Conservation (phyloP, 805 yeast species). For the Lipomyces kockii region DNA sequence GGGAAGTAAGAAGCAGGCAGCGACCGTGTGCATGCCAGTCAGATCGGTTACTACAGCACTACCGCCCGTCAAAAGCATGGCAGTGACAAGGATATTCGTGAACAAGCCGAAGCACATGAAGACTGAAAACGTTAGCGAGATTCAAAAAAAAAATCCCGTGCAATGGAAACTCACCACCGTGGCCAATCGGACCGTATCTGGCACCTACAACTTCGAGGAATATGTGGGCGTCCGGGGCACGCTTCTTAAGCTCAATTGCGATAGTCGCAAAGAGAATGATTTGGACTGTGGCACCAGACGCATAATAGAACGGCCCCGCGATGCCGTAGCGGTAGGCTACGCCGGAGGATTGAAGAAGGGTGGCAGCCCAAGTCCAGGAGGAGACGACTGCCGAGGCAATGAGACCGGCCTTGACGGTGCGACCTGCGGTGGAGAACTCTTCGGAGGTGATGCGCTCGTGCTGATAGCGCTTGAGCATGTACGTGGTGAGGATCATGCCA, state of each 20-base stretch:
- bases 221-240: constrained; percentile 92
- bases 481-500: constrained; percentile 43
- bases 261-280: constrained; percentile 82
- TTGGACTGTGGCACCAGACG: constrained; percentile 90
- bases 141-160: neutral
- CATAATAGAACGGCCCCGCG: constrained; percentile 76
- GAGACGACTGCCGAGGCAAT: constrained; percentile 90
- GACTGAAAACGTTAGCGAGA: constrained; percentile 11
- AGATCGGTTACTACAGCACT: constrained; percentile 78
- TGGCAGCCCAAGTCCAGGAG: constrained; percentile 94
- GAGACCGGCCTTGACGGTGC: constrained; percentile 82
- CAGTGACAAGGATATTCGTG: constrained; percentile 87
- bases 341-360: constrained; percentile 73
- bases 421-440: constrained; percentile 91
- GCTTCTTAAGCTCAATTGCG: constrained; percentile 85
- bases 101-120: constrained; percentile 71
- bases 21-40: constrained; percentile 83
- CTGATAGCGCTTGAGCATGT: constrained; percentile 61
- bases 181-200: constrained; percentile 80
- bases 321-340: constrained; percentile 81
- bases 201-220: constrained; percentile 81
- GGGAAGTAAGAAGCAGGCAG: constrained; percentile 82
- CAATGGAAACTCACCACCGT: constrained; percentile 45
- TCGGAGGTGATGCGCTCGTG: constrained; percentile 88
- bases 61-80: constrained; percentile 90